Percentiles rank a stretch among this genome's conserved stretches.
phyloP scores from a whole-genome alignment of 108 stramenopile species.

The Skeletonema potamos region DNA sequence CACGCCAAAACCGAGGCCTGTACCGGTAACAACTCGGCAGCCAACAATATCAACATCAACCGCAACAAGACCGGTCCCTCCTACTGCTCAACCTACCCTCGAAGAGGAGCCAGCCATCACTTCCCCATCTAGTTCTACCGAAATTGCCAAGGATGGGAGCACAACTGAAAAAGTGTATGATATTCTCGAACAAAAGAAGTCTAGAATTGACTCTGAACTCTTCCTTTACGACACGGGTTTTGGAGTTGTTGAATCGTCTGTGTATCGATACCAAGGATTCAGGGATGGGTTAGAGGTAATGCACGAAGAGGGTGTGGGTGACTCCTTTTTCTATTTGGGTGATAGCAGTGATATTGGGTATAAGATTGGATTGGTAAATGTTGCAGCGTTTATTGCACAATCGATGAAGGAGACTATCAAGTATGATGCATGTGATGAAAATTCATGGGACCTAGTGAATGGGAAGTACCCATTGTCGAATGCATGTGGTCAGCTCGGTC shows the following conservation, averaged over 20 bases:
- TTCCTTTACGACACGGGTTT: constrained; percentile 20
- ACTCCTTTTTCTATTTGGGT: constrained; percentile 36
- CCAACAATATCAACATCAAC: too few species aligned
- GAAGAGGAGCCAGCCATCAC: too few species aligned
- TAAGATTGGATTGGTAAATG: constrained; percentile 43
- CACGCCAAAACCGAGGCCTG: neutral
- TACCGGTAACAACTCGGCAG: neutral
- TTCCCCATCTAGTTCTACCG: neutral
- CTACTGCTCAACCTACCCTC: neutral
- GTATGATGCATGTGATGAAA: constrained; percentile 61
- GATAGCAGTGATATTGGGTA: constrained; percentile 17
- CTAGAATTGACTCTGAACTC: constrained; percentile 13
- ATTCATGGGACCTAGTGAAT: constrained; percentile 44
- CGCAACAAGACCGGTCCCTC: neutral
- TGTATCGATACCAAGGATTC: constrained; percentile 31
- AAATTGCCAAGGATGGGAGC: neutral
- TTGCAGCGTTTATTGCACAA: constrained; percentile 55
- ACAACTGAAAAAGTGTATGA: neutral
- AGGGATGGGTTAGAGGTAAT: constrained; percentile 19
- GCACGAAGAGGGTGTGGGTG: constrained; percentile 29
- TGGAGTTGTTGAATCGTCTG: neutral
- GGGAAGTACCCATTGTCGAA: constrained; percentile 38
- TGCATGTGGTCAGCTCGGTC: constrained; percentile 48
- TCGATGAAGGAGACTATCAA: constrained; percentile 59
- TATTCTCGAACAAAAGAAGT: neutral